A percentile compares a stretch with the other conserved stretches of the same genome.
Evolutionary conservation across 169 alveolate genomes (phyloP).

Genomic region (Pseudocohnilembus persalinus): DNA sequence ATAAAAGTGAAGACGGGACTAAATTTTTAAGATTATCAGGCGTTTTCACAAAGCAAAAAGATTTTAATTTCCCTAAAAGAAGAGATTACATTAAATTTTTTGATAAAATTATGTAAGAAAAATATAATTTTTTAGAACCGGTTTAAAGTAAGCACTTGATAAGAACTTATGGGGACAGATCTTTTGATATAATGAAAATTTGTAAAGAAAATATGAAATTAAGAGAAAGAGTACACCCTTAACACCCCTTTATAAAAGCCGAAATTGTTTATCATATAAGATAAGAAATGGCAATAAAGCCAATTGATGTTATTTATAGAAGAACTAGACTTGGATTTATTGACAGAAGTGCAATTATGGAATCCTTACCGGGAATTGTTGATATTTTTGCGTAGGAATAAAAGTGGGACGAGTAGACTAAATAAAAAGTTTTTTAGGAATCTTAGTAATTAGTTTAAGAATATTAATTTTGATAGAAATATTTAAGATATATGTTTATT

Average conservation of each 20-base stretch:
- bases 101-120: slow-evolving; percentile 37
- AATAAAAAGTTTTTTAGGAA: no score
- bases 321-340: slow-evolving; percentile 66
- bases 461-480: no score
- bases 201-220: slow-evolving; percentile 26
- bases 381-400: slow-evolving; percentile 66
- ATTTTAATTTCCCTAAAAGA: slow-evolving; percentile 10
- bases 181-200: slow-evolving; percentile 46
- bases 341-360: slow-evolving; percentile 38
- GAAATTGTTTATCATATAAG: slow-evolving; percentile 61
- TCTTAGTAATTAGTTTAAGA: no score
- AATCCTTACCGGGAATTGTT: slow-evolving; percentile 42
- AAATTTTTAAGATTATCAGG: slow-evolving; percentile 38
- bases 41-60: slow-evolving; percentile 26
- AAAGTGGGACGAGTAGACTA: slow-evolving; percentile 50
- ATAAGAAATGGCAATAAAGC: slow-evolving; percentile 67
- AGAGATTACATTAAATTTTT: slow-evolving; percentile 16
- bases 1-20: slow-evolving; percentile 65
- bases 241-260: slow-evolving; percentile 52
- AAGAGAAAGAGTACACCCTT: slow-evolving; percentile 44
- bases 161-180: slow-evolving; percentile 59
- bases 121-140: slow-evolving; percentile 45
- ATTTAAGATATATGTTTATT: no score
- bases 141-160: slow-evolving; percentile 40
- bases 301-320: slow-evolving; percentile 72